phyloP scores from a whole-genome alignment of 257 asterid genomes.

The Lantana camara region DNA sequence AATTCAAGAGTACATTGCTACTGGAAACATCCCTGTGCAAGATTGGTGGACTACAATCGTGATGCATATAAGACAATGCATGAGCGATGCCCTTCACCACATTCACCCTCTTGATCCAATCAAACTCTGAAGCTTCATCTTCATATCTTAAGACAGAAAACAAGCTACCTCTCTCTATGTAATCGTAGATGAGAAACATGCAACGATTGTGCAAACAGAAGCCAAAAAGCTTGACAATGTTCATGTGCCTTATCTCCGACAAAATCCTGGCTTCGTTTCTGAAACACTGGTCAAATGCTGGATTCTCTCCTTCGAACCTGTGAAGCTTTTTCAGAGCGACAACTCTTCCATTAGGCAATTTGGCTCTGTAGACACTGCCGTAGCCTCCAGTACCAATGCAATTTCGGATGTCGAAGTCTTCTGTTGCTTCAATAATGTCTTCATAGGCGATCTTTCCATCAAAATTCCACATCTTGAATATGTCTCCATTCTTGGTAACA shows the following conservation, averaged over 20 bases:
- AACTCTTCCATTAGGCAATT: constrained; percentile 3
- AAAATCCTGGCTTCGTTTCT: constrained; percentile 23
- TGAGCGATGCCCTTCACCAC: constrained; percentile 18
- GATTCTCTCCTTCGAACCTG: constrained; percentile 20
- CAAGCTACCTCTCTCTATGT: constrained; percentile 6
- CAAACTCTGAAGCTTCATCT: not conserved
- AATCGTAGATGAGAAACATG: constrained; percentile 19
- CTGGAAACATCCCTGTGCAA: constrained; percentile 24
- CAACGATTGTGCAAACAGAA: constrained; percentile 12
- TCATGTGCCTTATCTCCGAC: constrained; percentile 16
- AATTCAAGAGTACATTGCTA: constrained; percentile 29
- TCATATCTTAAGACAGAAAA: not conserved
- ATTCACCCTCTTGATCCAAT: constrained; percentile 25
- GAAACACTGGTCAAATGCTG: constrained; percentile 10
- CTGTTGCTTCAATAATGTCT: constrained; percentile 18
- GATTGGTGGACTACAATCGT: constrained; percentile 28
- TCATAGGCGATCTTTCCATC: constrained; percentile 26
- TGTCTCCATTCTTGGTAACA: constrained; percentile 4
- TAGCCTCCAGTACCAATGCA: constrained; percentile 35
- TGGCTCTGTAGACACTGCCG: constrained; percentile 31
- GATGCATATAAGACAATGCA: constrained; percentile 30
- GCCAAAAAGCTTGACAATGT: constrained; percentile 27
- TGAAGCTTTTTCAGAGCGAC: constrained; percentile 34
- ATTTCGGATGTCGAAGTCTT: constrained; percentile 8
- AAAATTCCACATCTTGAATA: constrained; percentile 26